phyloP scores from a whole-genome alignment of 192 early-diverging fungal genomes.

The Backusella mclennaniae region DNA sequence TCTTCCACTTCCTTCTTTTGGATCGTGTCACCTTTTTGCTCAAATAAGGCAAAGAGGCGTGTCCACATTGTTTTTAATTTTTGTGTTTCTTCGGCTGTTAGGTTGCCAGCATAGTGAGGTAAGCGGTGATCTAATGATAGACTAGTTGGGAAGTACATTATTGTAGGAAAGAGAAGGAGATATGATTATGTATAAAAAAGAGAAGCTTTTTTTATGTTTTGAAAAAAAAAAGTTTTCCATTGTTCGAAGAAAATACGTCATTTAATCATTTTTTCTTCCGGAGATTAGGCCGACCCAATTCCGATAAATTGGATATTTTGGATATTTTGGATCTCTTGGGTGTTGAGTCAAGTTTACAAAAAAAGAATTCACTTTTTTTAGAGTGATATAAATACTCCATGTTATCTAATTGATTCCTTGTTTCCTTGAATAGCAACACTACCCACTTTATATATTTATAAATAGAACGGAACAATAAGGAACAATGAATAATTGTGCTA shows the following conservation, averaged over 20 bases:
- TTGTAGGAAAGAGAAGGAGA: not conserved
- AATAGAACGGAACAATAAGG: too few species aligned
- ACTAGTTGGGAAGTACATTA: not conserved
- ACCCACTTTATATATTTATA: too few species aligned
- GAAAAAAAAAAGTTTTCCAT: not conserved
- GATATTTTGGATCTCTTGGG: too few species aligned
- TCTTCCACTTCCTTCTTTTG: not conserved
- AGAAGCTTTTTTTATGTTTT: not conserved
- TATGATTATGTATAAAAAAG: too few species aligned
- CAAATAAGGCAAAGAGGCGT: conserved; percentile 43
- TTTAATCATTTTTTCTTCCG: not conserved
- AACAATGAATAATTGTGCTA: too few species aligned
- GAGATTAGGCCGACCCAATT: not conserved
- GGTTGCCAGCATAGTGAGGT: conserved; percentile 22
- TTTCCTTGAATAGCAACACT: too few species aligned
- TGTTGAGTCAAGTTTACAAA: too few species aligned
- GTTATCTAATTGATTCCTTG: too few species aligned
- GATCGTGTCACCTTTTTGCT: conserved; percentile 6
- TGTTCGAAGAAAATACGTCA: not conserved
- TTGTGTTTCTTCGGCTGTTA: conserved; percentile 43
- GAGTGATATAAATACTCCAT: too few species aligned
- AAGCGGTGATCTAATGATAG: not conserved
- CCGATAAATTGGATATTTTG: too few species aligned
- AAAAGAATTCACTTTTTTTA: too few species aligned
- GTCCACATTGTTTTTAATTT: conserved; percentile 47